Evolutionary conservation across 345 rosid species (phyloP).

Genomic region (Sisymbrium altissimum): DNA sequence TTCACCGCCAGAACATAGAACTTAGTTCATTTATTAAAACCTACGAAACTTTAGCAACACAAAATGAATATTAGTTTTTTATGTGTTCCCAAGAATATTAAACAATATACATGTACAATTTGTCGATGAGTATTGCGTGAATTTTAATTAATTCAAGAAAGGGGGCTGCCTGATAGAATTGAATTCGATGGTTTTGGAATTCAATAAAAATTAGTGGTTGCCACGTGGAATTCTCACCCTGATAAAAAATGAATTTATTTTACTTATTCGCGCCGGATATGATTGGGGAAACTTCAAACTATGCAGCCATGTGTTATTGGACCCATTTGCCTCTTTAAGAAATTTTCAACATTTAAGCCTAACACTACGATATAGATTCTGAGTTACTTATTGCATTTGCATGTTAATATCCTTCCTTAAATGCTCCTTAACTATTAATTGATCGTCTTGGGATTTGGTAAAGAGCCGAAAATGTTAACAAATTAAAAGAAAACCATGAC

Average conservation of each 20-base stretch:
- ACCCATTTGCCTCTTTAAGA: conserved; percentile 26
- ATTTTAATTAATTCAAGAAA: conserved; percentile 13
- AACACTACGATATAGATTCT: not conserved
- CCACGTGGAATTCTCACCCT: conserved; percentile 32
- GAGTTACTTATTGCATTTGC: not conserved
- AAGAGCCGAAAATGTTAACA: conserved; percentile 4
- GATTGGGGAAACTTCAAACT: conserved; percentile 29
- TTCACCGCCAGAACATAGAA: not conserved
- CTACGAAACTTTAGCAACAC: not conserved
- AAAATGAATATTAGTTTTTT: not conserved
- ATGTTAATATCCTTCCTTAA: conserved; percentile 17
- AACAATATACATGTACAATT: not conserved
- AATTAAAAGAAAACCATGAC: not conserved
- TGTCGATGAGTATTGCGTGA: conserved; percentile 1
- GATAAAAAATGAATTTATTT: not conserved
- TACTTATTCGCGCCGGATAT: conserved; percentile 29
- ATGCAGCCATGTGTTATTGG: conserved; percentile 31
- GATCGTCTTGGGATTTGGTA: conserved; percentile 17
- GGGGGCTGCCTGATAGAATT: conserved; percentile 11
- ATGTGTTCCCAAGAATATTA: not conserved
- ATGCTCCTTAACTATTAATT: conserved; percentile 10
- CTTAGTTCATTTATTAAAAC: not conserved
- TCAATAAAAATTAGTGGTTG: conserved; percentile 10
- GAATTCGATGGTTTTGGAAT: conserved; percentile 28
- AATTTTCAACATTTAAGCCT: conserved; percentile 4